These are phyloP conservation scores for Mollisia scopiformis DNA, from an alignment of 2,329 filamentous ascomycete genomes.

Conservation along the genomic window DNA sequence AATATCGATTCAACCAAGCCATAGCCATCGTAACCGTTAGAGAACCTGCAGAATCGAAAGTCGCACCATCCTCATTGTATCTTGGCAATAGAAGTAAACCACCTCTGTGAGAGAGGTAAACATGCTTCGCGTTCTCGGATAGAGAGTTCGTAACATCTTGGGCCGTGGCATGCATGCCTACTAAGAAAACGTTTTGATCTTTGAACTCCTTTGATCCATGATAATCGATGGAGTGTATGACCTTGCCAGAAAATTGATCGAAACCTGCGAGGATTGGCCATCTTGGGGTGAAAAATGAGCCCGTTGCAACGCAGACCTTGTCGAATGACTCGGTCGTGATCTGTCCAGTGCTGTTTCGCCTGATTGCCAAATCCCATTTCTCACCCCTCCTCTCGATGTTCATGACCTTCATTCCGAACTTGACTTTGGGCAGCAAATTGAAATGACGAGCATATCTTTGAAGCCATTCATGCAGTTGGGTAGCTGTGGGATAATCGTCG, in stretches of 20 bases:
- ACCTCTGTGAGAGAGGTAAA: not conserved
- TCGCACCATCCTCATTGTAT: not conserved
- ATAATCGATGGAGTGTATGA: conserved; percentile 3
- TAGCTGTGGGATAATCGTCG: conserved; percentile 6
- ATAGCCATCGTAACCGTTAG: not conserved
- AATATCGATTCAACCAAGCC: not conserved
- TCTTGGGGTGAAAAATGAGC: not conserved
- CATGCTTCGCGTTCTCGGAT: not conserved
- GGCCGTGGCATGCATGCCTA: conserved; percentile 4
- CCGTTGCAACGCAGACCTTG: conserved; percentile 1
- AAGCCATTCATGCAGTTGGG: not conserved
- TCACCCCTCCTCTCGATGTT: not conserved
- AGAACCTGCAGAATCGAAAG: not conserved
- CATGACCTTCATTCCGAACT: conserved; percentile 2
- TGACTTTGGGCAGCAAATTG: not conserved
- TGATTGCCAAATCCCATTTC: not conserved
- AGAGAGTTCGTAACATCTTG: conserved; percentile 2
- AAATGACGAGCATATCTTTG: not conserved
- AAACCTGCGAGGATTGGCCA: not conserved
- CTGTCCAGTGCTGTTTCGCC: not conserved
- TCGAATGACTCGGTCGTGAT: not conserved
- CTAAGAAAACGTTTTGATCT: not conserved
- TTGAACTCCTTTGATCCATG: not conserved
- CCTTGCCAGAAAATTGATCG: not conserved
- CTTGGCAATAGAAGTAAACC: not conserved